Evolutionary conservation across 805 yeast genomes (phyloP).

Genomic region (Kluyveromyces starmeri): DNA sequence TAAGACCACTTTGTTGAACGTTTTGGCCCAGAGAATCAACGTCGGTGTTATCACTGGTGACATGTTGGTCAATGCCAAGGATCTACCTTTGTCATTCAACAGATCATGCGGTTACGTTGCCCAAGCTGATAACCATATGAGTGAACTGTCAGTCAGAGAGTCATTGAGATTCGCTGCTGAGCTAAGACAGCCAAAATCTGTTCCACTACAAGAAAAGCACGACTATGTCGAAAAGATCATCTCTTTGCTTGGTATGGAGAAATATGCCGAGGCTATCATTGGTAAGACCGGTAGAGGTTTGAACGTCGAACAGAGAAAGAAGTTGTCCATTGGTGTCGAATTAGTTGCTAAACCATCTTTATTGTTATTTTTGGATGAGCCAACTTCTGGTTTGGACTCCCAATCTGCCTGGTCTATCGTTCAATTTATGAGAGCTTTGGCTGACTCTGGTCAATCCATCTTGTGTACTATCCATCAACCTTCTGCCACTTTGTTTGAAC

Average conservation of each 20-base stretch:
- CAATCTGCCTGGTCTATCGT: constrained; percentile 63
- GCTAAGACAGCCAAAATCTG: constrained; percentile 52
- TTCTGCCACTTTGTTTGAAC: constrained; percentile 67
- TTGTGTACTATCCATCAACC: constrained; percentile 80
- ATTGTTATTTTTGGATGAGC: constrained; percentile 55
- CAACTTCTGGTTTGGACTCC: constrained; percentile 61
- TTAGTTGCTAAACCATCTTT: constrained; percentile 56
- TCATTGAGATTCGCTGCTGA: constrained; percentile 59
- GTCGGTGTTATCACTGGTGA: constrained; percentile 66
- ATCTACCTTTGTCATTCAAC: constrained; percentile 50
- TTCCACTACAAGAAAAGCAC: constrained; percentile 46
- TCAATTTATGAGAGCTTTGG: constrained; percentile 49
- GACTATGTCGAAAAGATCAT: constrained; percentile 60
- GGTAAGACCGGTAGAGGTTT: constrained; percentile 69
- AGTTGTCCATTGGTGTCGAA: constrained; percentile 59
- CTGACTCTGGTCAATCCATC: constrained; percentile 55
- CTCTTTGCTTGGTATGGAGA: constrained; percentile 51
- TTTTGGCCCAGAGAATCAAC: constrained; percentile 61
- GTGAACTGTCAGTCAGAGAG: constrained; percentile 62
- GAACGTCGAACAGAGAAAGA: constrained; percentile 54
- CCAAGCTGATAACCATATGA: constrained; percentile 66
- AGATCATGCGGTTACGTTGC: constrained; percentile 66
- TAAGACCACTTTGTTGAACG: constrained; percentile 65
- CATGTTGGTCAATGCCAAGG: constrained; percentile 54
- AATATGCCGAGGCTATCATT: constrained; percentile 62